Conservation (phyloP, 2,329 filamentous ascomycete species). For the Colletotrichum nymphaeae region DNA sequence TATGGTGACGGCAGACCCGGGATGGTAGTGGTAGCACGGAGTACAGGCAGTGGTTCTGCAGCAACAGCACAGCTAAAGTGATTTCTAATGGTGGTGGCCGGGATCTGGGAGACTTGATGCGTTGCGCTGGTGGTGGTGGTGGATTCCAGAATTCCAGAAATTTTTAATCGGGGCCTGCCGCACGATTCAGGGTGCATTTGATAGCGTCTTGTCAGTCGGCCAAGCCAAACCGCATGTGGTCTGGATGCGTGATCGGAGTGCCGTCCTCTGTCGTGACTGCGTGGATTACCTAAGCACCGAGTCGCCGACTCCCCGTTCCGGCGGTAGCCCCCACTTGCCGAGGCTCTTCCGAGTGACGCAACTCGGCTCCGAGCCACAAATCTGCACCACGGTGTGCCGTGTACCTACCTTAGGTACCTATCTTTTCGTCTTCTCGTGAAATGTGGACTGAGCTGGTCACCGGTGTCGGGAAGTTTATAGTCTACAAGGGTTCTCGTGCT, state of each 20-base stretch:
- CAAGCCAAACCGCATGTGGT: neutral
- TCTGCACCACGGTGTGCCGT: neutral
- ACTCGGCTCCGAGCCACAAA: conserved; percentile 17
- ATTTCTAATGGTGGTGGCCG: conserved; percentile 31
- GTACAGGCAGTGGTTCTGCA: neutral
- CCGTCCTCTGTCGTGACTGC: neutral
- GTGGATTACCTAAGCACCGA: conserved; percentile 28
- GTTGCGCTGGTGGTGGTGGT: conserved; percentile 6
- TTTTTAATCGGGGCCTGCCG: conserved; percentile 16
- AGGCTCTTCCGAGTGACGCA: conserved; percentile 29
- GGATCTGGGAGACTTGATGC: conserved; percentile 13
- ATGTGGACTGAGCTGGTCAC: neutral
- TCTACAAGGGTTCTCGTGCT: conserved; percentile 22
- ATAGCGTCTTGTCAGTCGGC: neutral
- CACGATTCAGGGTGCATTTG: conserved; percentile 27
- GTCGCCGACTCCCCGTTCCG: neutral
- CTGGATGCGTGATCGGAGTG: conserved; percentile 21
- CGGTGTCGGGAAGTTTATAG: conserved; percentile 17
- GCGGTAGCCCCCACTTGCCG: conserved; percentile 25
- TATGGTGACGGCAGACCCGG: conserved; percentile 16
- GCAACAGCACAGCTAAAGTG: neutral
- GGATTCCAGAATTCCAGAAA: conserved; percentile 30
- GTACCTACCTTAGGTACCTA: neutral
- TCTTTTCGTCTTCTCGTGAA: too few species aligned
- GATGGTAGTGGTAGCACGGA: neutral